These are phyloP conservation scores for Arthrobotrys iridis DNA, from an alignment of 2,329 filamentous ascomycete genomes.

Conservation along the genomic window DNA sequence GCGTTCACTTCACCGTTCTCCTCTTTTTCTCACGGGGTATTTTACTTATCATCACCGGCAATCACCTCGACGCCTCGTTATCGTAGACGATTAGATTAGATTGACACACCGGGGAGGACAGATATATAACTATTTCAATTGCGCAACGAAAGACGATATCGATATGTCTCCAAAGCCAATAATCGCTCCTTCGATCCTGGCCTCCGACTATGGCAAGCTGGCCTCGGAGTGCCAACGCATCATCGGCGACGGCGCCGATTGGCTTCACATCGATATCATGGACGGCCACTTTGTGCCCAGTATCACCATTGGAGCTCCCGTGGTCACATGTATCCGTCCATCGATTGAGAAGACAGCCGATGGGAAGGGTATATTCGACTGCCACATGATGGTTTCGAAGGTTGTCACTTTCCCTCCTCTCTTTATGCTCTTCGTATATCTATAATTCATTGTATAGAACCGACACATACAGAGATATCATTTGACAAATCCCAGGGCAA, in stretches of 20 bases:
- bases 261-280: conserved; percentile 95
- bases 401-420: conserved; percentile 7
- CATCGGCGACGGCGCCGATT: conserved; percentile 87
- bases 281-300: conserved; percentile 99
- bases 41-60: not conserved
- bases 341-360: conserved; percentile 79
- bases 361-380: conserved; percentile 94
- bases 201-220: conserved; percentile 90
- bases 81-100: too few species aligned
- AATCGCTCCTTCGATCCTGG: conserved; percentile 97
- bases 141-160: too few species aligned
- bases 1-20: too few species aligned
- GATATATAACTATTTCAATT: not conserved
- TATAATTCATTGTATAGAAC: not conserved
- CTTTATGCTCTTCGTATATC: not conserved
- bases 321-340: conserved; percentile 90
- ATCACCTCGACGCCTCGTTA: not conserved
- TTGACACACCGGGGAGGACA: too few species aligned
- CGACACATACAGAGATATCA: not conserved
- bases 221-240: conserved; percentile 86
- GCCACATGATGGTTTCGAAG: conserved; percentile 97
- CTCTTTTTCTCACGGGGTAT: too few species aligned
- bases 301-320: conserved; percentile 93
- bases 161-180: conserved; percentile 95
- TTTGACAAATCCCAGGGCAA: not conserved